A percentile compares a stretch with the other conserved stretches of the same genome.
phyloP scores from a whole-genome alignment of 2,329 filamentous ascomycete species.

The Fusarium subtropicale region DNA sequence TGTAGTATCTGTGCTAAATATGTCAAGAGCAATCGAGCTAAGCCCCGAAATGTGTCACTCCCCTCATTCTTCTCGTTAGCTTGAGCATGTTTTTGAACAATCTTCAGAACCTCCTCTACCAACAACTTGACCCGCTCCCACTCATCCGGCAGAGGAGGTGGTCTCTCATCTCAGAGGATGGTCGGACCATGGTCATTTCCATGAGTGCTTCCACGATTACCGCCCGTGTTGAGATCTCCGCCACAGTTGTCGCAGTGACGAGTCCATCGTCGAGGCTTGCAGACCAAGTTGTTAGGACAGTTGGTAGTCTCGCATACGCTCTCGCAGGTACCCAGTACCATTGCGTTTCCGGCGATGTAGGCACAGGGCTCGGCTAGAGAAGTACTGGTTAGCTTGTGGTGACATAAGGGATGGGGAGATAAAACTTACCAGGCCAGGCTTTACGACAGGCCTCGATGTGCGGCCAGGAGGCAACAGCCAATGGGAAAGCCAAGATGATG shows the following conservation, averaged over 20 bases:
- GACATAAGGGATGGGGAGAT: rapidly evolving
- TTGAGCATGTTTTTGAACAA: not conserved
- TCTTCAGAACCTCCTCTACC: slow-evolving; percentile 1
- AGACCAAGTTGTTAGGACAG: not conserved
- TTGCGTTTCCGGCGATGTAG: not conserved
- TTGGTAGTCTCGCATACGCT: slow-evolving; percentile 1
- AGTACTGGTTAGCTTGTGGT: rapidly evolving
- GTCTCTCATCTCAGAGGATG: slow-evolving; percentile 1
- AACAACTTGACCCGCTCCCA: not conserved
- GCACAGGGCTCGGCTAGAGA: not conserved
- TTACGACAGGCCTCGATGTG: not conserved
- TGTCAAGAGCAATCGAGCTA: not conserved
- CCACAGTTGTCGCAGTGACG: not conserved
- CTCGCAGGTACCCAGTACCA: not conserved
- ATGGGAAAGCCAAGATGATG: not conserved
- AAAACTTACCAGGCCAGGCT: not conserved
- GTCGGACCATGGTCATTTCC: not conserved
- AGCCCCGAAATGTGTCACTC: not conserved
- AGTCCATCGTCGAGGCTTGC: not conserved
- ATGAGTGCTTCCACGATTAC: not conserved
- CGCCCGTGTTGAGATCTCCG: not conserved
- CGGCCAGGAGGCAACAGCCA: not conserved
- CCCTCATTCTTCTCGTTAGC: not conserved
- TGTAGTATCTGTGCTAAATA: slow-evolving; percentile 1
- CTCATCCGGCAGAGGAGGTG: not conserved